Evolutionary conservation across 352 stramenopile genomes (phyloP).

Genomic region (Pythium biforme): DNA sequence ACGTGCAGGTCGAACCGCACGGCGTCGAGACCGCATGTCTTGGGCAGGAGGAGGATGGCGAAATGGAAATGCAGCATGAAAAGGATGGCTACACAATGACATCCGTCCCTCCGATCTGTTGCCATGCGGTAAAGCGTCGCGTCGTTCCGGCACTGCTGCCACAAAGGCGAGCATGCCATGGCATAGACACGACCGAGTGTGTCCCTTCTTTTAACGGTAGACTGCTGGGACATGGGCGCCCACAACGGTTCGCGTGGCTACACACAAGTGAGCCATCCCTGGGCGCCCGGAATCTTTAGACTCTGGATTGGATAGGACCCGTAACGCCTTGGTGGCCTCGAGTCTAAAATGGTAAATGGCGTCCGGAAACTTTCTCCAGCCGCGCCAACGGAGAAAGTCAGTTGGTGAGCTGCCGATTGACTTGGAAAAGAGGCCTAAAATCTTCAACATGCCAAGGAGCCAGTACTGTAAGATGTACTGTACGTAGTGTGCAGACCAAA

Average conservation of each 20-base stretch:
- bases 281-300: too few relatives aligned
- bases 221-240: background rate
- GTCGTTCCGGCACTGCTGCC: background rate
- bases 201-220: background rate
- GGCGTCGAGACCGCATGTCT: too few relatives aligned
- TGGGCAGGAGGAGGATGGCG: background rate
- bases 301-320: too few relatives aligned
- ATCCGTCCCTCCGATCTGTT: too few relatives aligned
- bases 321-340: too few relatives aligned
- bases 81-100: too few relatives aligned
- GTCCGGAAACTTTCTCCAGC: background rate
- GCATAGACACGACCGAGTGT: background rate
- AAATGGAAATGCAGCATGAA: background rate
- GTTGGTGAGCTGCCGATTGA: too few relatives aligned
- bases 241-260: too few relatives aligned
- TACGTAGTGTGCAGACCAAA: constrained; percentile 3
- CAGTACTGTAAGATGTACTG: background rate
- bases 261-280: too few relatives aligned
- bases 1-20: too few relatives aligned
- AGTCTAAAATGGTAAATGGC: background rate
- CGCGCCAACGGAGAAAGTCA: too few relatives aligned
- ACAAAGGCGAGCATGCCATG: background rate
- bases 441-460: background rate
- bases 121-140: background rate
- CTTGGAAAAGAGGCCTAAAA: background rate